phyloP scores from a whole-genome alignment of 768 basidiomycete genomes.

The Holtermannia corniformis region DNA sequence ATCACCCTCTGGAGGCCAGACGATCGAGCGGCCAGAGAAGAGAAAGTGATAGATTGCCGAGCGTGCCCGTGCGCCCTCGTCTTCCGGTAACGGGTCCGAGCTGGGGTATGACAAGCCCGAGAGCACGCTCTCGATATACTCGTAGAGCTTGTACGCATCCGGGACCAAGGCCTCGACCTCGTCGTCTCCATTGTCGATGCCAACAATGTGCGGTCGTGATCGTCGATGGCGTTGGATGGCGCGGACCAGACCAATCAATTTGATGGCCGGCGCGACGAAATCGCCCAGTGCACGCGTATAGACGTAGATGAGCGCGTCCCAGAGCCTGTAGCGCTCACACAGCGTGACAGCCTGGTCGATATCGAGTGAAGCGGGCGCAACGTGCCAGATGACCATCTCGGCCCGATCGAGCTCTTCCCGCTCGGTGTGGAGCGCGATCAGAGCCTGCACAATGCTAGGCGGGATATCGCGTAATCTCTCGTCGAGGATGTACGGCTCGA shows the following conservation, averaged over 20 bases:
- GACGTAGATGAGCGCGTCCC: conserved; percentile 89
- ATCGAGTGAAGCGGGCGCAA: conserved; percentile 81
- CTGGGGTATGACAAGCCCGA: conserved; percentile 81
- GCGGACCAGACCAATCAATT: conserved; percentile 67
- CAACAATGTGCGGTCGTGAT: conserved; percentile 19
- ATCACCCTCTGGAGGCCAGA: conserved; percentile 66
- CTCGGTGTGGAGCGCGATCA: conserved; percentile 69
- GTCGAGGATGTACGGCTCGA: conserved; percentile 73
- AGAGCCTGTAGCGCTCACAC: conserved; percentile 72
- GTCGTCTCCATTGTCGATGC: conserved; percentile 16
- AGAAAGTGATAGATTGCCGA: conserved; percentile 68
- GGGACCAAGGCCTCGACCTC: conserved; percentile 53
- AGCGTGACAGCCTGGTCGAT: conserved; percentile 83
- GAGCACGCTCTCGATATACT: conserved; percentile 70
- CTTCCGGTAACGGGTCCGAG: conserved; percentile 56
- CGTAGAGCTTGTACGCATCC: conserved; percentile 84
- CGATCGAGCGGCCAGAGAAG: conserved; percentile 67
- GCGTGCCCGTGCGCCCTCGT: conserved; percentile 62
- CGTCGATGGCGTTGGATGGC: conserved; percentile 53
- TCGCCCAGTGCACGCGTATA: conserved; percentile 82
- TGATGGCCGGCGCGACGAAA: conserved; percentile 79
- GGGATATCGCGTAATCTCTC: conserved; percentile 66
- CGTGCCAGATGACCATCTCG: conserved; percentile 90
- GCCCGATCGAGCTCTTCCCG: conserved; percentile 61
- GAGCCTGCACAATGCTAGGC: conserved; percentile 73